Percentiles rank a stretch among this genome's conserved stretches.
These are phyloP conservation scores for barley (Hordeum vulgare) DNA, from an alignment of 176 grass and related monocot species.

Conservation along the genomic window DNA sequence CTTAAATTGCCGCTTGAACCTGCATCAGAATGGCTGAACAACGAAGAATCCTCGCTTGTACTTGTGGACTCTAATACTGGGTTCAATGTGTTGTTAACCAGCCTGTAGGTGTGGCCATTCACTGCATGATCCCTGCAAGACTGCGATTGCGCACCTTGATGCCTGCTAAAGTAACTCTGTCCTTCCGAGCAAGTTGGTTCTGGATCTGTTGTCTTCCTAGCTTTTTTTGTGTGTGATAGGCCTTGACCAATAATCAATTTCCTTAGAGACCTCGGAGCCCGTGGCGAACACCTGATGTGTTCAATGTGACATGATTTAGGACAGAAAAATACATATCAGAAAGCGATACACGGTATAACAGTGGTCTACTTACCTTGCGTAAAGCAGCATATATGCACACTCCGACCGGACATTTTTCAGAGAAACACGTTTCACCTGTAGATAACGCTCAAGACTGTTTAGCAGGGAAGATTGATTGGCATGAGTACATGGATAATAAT, in stretches of 20 bases:
- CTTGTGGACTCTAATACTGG: conserved; percentile 14
- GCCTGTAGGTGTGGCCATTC: neutral
- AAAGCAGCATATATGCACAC: conserved; percentile 90
- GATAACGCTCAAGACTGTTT: neutral
- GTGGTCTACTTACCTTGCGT: conserved; percentile 58
- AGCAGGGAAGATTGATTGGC: neutral
- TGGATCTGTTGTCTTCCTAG: neutral
- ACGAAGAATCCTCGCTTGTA: conserved; percentile 48
- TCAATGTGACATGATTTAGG: conserved; percentile 11
- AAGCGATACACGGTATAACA: neutral
- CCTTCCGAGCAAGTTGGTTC: neutral
- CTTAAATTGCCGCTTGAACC: conserved; percentile 43
- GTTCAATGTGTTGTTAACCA: neutral
- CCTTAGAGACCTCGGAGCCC: conserved; percentile 58
- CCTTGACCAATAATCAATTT: conserved; percentile 30
- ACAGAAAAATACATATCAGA: neutral
- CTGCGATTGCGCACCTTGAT: conserved; percentile 13
- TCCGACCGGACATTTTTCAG: conserved; percentile 51
- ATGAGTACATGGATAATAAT: neutral
- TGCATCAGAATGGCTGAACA: conserved; percentile 63
- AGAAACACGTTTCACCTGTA: conserved; percentile 68
- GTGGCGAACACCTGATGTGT: conserved; percentile 60
- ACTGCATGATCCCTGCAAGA: neutral
- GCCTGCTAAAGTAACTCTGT: conserved; percentile 7
- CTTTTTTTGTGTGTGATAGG: conserved; percentile 15